Evolutionary conservation across 2,329 filamentous ascomycete genomes (phyloP), one percentile per base, ranked within the genome.

Genomic region (Raffaelea albimanens): DNA sequence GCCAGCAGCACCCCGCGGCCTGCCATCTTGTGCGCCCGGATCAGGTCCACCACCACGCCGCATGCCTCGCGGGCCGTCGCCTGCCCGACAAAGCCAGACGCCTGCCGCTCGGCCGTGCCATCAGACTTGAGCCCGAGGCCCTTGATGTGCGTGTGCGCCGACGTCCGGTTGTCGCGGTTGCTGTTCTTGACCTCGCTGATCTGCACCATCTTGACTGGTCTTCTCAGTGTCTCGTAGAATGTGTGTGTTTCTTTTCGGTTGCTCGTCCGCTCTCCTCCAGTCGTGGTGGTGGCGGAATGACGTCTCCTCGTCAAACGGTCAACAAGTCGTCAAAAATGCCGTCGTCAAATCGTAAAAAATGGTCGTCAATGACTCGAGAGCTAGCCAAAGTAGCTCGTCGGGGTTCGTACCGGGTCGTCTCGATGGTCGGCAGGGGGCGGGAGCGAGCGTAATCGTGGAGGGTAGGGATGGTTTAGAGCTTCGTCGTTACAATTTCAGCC

Each of bases 81-180:
- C 67, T 98, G 93, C 45, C 93, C 93, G 43, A 97, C 83, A 61
- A 97, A 98, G 33, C 93, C 93, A 56, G 81, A 79, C 31, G 81
- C 78, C 52, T 86, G 78, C 55, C 78, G 78, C 63, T 95, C 90
- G 53, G 93, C 88, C 45, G 78, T 83, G 53, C 93, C 93, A 81
- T 95, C 87, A 44, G 79, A 64, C 61, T 87, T 86, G 57, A 98
- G 70, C 18, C 93, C 93, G 38, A 98, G 76, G 45, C 93, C 93
- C 65, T 89, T 95, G 76, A 98, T 98, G 69, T 98, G 93, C 46
- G 91, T 96, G 69, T 98, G 93, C 58, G 91, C 86, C 52, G 93
- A 91, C 43, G 93, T 98, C 63, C 93, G 83, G 71, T 94, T 93
- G 67, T 96, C 91, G 73, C 93, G 89, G 72, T 83, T 82, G 70